These are phyloP conservation scores for Pugionium cornutum DNA, from an alignment of 345 rosid species.

Conservation along the genomic window DNA sequence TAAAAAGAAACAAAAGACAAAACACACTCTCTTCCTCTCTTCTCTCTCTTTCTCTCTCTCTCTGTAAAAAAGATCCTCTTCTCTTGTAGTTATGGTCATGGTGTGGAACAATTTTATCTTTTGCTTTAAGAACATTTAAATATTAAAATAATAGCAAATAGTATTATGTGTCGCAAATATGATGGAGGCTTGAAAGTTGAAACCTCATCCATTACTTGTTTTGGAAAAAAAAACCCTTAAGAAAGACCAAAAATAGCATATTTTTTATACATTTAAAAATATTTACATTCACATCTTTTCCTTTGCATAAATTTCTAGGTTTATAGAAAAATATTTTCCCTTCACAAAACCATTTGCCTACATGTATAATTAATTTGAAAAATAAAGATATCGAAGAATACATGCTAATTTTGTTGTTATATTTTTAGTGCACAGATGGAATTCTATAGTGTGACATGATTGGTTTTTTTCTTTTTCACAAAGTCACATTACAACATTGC, in stretches of 20 bases:
- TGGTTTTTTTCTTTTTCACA: too few relatives aligned
- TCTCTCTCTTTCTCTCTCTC: slow-evolving; percentile 31
- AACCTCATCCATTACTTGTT: slow-evolving; percentile 49
- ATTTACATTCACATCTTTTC: slow-evolving; percentile 33
- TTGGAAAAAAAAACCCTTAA: slow-evolving; percentile 49
- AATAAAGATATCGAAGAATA: too few relatives aligned
- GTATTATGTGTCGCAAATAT: slow-evolving; percentile 37
- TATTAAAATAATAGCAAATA: slow-evolving; percentile 14
- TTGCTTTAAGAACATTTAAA: slow-evolving; percentile 5
- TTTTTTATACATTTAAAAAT: slow-evolving; percentile 28
- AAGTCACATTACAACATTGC: too few relatives aligned
- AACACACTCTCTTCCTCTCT: slow-evolving; percentile 22
- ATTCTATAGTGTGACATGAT: too few relatives aligned
- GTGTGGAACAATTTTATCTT: slow-evolving; percentile 2
- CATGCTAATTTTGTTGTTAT: too few relatives aligned
- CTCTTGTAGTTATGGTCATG: slow-evolving; percentile 40
- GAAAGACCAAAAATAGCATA: slow-evolving; percentile 34
- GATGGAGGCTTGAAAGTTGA: slow-evolving; percentile 38
- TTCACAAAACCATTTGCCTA: neutral
- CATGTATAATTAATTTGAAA: too few relatives aligned
- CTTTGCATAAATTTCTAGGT: slow-evolving; percentile 29
- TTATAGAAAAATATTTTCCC: neutral
- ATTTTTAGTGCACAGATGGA: too few relatives aligned
- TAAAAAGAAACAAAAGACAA: slow-evolving; percentile 38
- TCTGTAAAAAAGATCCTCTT: slow-evolving; percentile 42